Base-by-base conservation (phyloP, 225 moss, liverwort and hornwort genomes). In the Pseudisothecium myosuroides region DNA sequence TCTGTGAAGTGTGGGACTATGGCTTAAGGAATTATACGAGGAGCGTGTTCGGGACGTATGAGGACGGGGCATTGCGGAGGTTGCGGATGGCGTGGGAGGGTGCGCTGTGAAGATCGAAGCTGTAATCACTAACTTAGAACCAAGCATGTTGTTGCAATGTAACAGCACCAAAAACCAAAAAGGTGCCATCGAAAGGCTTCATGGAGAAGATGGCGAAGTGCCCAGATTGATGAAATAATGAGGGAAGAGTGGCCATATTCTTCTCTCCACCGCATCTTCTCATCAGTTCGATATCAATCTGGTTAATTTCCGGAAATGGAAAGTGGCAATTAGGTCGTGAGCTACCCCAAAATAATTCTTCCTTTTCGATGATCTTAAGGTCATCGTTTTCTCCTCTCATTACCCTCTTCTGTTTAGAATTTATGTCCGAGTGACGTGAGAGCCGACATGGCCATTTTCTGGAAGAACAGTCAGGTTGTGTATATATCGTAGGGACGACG, bases 1-100 rank as follows among this genome's bases (percentile, higher is more conserved):
- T 88, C 87, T 98, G 97, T 82, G 92, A 93, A 22, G 88, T 81
- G 10, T 90, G 94, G 41, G 98, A 98, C 77, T 94, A 93, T 20
- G 91, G 85, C 29, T 69, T 97, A 14, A 88, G 92, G 50, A 91
- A 97, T 45, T 98, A 97, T 54, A 89, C 89, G 6, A 88, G 89
- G 21, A 82, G 82, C 45, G 88, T 96, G 11, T 98, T 96, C 55
- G 91, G 92, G 6, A 60, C 41, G 6, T 80, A 81, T 3, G 89
- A 85, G n/a, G 60, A 36, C 10, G 67, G 66, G 20, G 50, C 79
- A 16, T 80, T 69, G 21, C 65, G 58, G 21, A 82, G 81, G 26
- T 79, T 89, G 77, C 90, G 82, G 56, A 83, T 92, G 69, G 79
- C 87, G 22, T 94, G 94, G 92, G 89, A 91, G 85, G 67, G 79